Percentiles rank a stretch among this genome's conserved stretches.
These are phyloP conservation scores for Uronychia setigera DNA, from an alignment of 73 alveolate species.

Conservation along the genomic window DNA sequence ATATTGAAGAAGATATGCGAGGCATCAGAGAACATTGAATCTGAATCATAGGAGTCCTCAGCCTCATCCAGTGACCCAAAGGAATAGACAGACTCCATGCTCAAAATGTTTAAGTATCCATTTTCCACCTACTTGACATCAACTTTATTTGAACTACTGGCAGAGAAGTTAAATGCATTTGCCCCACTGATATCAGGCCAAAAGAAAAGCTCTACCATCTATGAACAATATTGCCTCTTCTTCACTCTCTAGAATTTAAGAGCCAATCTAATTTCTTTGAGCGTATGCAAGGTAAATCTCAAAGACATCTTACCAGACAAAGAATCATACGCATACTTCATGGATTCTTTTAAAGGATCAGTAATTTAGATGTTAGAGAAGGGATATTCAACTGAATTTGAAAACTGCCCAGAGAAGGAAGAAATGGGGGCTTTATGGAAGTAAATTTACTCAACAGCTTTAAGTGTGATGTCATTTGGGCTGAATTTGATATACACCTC, in stretches of 20 bases:
- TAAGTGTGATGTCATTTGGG: constrained; percentile 37
- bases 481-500: constrained; percentile 35
- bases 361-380: constrained; percentile 43
- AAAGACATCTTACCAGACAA: constrained; percentile 45
- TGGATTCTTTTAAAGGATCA: constrained; percentile 15
- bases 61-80: too few relatives aligned
- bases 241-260: constrained; percentile 42
- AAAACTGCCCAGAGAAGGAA: constrained; percentile 13
- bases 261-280: constrained; percentile 40
- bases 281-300: constrained; percentile 25
- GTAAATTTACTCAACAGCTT: constrained; percentile 41
- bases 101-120: constrained; percentile 47
- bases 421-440: constrained; percentile 48
- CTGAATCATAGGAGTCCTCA: neutral
- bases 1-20: neutral
- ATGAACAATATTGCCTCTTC: constrained; percentile 41
- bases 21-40: constrained; percentile 3
- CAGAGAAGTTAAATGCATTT: constrained; percentile 10
- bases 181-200: constrained; percentile 15
- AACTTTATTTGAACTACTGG: constrained; percentile 25
- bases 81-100: neutral
- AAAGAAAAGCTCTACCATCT: constrained; percentile 33
- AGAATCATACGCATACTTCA: constrained; percentile 17
- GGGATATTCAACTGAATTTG: constrained; percentile 39
- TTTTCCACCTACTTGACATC: constrained; percentile 34